Evolutionary conservation across 2,329 filamentous ascomycete genomes (phyloP).

Genomic region (Scytalidium sp.): DNA sequence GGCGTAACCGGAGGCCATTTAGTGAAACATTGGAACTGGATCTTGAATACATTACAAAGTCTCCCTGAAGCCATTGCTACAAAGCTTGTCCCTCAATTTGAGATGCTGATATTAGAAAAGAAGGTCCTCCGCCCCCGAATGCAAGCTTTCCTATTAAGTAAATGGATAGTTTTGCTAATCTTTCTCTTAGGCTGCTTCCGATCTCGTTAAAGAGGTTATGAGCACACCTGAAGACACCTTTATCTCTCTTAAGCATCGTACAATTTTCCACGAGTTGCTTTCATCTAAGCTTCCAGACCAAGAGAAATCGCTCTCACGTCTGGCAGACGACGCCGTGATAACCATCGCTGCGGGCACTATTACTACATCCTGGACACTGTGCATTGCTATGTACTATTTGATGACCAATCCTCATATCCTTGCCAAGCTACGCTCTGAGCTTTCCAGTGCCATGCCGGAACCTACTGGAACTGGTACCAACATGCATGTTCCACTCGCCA

Average conservation of each 20-base stretch:
- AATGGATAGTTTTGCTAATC: not conserved
- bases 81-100: not conserved
- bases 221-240: not conserved
- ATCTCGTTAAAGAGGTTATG: not conserved
- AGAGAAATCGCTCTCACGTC: conserved; percentile 27
- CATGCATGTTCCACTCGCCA: not conserved
- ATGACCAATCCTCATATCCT: not conserved
- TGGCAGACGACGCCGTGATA: conserved; percentile 25
- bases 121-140: not conserved
- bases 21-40: conserved; percentile 2
- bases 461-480: too few species aligned
- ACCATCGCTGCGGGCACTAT: conserved; percentile 29
- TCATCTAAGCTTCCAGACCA: conserved; percentile 20
- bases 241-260: conserved; percentile 1
- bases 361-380: conserved; percentile 28
- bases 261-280: conserved; percentile 11
- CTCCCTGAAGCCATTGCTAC: not conserved
- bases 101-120: not conserved
- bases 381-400: conserved; percentile 30
- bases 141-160: not conserved
- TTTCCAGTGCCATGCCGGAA: not conserved
- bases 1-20: conserved; percentile 1
- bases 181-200: not conserved
- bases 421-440: not conserved
- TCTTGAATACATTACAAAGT: conserved; percentile 1